These are phyloP conservation scores for Cadophora sp. DNA, from an alignment of 2,329 filamentous ascomycete genomes.

Conservation along the genomic window DNA sequence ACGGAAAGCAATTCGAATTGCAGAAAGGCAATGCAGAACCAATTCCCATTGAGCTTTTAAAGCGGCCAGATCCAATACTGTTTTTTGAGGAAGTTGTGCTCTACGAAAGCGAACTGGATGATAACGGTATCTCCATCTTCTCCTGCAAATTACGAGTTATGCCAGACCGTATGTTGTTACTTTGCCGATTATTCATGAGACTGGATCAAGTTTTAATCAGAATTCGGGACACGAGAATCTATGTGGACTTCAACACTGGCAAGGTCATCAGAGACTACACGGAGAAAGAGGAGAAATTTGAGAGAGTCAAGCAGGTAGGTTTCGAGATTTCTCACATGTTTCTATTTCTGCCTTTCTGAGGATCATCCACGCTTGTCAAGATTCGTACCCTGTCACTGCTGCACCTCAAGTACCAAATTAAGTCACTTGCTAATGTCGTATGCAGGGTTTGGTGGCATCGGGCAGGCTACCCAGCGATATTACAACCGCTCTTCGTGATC, in stretches of 20 bases:
- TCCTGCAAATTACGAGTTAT: constrained; percentile 94
- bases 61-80: constrained; percentile 88
- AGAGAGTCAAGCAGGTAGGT: constrained; percentile 73
- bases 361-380: not conserved
- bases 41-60: constrained; percentile 87
- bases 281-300: constrained; percentile 83
- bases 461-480: constrained; percentile 72
- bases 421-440: constrained; percentile 32
- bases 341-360: not conserved
- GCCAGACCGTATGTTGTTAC: constrained; percentile 83
- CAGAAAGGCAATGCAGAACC: constrained; percentile 41
- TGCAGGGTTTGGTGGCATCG: constrained; percentile 55
- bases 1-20: constrained; percentile 39
- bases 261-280: constrained; percentile 90
- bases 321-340: not conserved
- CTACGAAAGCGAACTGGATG: constrained; percentile 96
- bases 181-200: constrained; percentile 89
- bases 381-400: not conserved
- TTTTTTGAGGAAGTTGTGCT: constrained; percentile 97
- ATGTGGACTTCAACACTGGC: constrained; percentile 82
- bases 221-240: constrained; percentile 88
- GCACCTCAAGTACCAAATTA: not conserved
- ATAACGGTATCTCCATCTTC: constrained; percentile 92
- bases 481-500: constrained; percentile 77
- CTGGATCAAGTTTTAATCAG: constrained; percentile 89